These are phyloP conservation scores for Dictyostelium intermedium DNA, from an alignment of 78 protist genomes.

Conservation along the genomic window DNA sequence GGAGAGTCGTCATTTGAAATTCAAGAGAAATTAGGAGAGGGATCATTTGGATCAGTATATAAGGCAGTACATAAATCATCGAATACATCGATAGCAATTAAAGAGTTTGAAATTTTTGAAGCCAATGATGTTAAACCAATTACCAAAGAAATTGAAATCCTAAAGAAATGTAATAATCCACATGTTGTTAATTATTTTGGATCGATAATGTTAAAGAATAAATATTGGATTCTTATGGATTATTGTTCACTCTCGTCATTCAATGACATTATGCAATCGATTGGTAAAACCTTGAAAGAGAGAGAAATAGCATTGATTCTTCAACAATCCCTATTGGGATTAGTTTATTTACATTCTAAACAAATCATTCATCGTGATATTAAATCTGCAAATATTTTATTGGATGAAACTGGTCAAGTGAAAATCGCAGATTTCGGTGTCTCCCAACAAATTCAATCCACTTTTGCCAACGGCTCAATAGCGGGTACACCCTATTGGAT, in stretches of 20 bases:
- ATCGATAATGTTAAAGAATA: conserved; percentile 35
- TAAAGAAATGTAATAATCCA: conserved; percentile 55
- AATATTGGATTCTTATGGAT: conserved; percentile 95
- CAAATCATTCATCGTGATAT: conserved; percentile 79
- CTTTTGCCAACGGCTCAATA: conserved; percentile 71
- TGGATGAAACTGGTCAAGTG: conserved; percentile 80
- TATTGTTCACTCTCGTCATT: conserved; percentile 89
- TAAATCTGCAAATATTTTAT: conserved; percentile 91
- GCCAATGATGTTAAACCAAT: conserved; percentile 90
- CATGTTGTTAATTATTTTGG: conserved; percentile 80
- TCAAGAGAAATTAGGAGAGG: conserved; percentile 74
- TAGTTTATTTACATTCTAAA: conserved; percentile 53
- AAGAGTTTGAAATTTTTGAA: conserved; percentile 88
- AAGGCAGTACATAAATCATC: conserved; percentile 40
- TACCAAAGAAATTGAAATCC: conserved; percentile 76
- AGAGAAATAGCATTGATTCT: conserved; percentile 57
- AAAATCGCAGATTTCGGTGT: conserved; percentile 97
- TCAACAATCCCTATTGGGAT: conserved; percentile 52
- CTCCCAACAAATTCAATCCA: conserved; percentile 80
- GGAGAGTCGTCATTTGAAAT: conserved; percentile 18
- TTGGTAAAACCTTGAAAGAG: conserved; percentile 58
- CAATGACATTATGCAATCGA: conserved; percentile 71
- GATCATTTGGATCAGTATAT: conserved; percentile 57
- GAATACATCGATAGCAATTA: conserved; percentile 83
- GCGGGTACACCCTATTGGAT: conserved; percentile 89